A percentile compares a stretch with the other conserved stretches of the same genome.
These are phyloP conservation scores for Selaginella tamariscina DNA, from an alignment of 75 land plant genomes.

Conservation along the genomic window DNA sequence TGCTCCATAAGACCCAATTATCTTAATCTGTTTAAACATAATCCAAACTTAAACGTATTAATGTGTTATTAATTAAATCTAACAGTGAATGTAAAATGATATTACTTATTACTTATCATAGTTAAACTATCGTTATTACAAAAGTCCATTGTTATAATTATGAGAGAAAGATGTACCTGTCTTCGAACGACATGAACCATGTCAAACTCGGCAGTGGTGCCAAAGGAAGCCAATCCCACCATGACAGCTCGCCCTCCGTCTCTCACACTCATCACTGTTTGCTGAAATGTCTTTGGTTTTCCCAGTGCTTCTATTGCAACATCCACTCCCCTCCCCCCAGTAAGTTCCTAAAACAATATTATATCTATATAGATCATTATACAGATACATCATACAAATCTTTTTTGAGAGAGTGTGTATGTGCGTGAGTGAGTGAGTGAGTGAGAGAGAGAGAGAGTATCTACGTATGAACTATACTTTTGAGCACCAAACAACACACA, in stretches of 20 bases:
- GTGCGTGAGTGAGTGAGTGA: too few relatives aligned
- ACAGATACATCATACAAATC: too few relatives aligned
- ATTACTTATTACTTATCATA: background rate
- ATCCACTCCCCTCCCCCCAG: conserved; percentile 87
- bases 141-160: too few relatives aligned
- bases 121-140: too few relatives aligned
- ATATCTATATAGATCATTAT: background rate
- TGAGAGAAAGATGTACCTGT: conserved; percentile 42
- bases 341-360: conserved; percentile 49
- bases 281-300: conserved; percentile 59
- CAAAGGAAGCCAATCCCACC: conserved; percentile 74
- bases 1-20: conserved; percentile 95
- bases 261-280: conserved; percentile 56
- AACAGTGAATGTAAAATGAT: background rate
- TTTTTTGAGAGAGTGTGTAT: too few relatives aligned
- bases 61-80: background rate
- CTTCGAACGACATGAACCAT: conserved; percentile 80
- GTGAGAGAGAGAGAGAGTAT: too few relatives aligned
- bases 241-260: conserved; percentile 99
- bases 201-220: conserved; percentile 66
- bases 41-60: conserved; percentile 1
- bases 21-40: conserved; percentile 43
- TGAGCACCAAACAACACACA: too few relatives aligned
- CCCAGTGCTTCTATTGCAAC: conserved; percentile 93
- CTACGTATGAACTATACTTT: too few relatives aligned